Evolutionary conservation across 805 yeast species (phyloP).

Genomic region (Starmerella potacharoeniae): DNA sequence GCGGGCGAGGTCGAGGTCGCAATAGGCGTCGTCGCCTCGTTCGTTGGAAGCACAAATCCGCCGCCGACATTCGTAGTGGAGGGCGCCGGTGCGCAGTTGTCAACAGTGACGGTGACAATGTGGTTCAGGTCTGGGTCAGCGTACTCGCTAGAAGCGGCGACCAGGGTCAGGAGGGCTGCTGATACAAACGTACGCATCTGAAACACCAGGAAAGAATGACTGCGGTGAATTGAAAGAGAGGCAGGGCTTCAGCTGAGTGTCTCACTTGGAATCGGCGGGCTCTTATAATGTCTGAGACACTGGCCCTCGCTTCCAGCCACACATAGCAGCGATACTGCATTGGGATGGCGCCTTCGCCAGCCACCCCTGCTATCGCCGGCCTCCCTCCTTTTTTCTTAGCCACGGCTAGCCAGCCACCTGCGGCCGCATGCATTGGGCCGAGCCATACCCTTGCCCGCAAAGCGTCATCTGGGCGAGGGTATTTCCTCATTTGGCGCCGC

Average conservation of each 20-base stretch:
- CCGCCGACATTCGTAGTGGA: not conserved
- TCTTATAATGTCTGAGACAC: conserved; percentile 3
- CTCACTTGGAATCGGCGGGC: not conserved
- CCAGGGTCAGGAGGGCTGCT: conserved; percentile 2
- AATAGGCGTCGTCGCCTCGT: not conserved
- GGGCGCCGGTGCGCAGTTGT: conserved; percentile 11
- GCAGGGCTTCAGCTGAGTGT: conserved; percentile 2
- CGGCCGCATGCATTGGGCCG: not conserved
- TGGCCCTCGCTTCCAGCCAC: conserved; percentile 3
- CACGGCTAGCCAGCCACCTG: not conserved
- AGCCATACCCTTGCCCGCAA: not conserved
- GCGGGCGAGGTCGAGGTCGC: not conserved
- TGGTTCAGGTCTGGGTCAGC: conserved; percentile 23
- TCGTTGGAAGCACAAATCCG: not conserved
- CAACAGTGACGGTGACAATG: conserved; percentile 21
- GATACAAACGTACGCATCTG: conserved; percentile 12
- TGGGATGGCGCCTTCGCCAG: not conserved
- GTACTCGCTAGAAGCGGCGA: conserved; percentile 15
- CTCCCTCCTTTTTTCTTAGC: not conserved
- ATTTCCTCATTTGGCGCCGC: not conserved
- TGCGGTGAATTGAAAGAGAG: conserved; percentile 1
- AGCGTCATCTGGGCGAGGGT: not conserved
- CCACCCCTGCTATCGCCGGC: not conserved
- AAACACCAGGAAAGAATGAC: not conserved
- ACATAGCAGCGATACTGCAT: not conserved